phyloP scores from a whole-genome alignment of 306 rosid genomes.

The Trifolium fragiferum region DNA sequence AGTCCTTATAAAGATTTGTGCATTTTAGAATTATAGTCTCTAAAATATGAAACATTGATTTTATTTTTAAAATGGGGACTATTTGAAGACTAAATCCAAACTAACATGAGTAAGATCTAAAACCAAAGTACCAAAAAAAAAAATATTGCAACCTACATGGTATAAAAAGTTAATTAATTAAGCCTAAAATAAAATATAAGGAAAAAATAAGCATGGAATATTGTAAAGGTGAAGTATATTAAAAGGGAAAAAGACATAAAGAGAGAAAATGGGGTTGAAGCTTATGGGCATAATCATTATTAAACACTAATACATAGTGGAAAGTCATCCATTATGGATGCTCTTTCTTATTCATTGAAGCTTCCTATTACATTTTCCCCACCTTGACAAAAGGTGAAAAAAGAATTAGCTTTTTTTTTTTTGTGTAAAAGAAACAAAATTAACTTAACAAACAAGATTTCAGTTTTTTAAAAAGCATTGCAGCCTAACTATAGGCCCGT shows the following conservation, averaged over 20 bases:
- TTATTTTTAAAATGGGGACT: too few relatives aligned
- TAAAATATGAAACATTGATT: too few relatives aligned
- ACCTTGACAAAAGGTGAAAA: background rate
- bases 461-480: background rate
- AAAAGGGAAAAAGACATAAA: slow-evolving; percentile 36
- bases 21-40: too few relatives aligned
- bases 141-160: too few relatives aligned
- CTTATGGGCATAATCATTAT: slow-evolving; percentile 58
- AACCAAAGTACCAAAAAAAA: too few relatives aligned
- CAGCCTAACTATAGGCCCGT: slow-evolving; percentile 32
- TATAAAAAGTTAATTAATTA: too few relatives aligned
- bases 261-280: slow-evolving; percentile 1
- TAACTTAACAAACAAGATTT: slow-evolving; percentile 27
- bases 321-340: slow-evolving; percentile 33
- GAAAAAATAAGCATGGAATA: slow-evolving; percentile 36
- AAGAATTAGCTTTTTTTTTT: too few relatives aligned
- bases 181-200: background rate
- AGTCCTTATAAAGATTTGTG: too few relatives aligned
- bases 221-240: slow-evolving; percentile 35
- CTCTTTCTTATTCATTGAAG: slow-evolving; percentile 40
- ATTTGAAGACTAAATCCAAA: background rate
- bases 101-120: too few relatives aligned
- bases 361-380: slow-evolving; percentile 37
- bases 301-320: slow-evolving; percentile 30
- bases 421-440: slow-evolving; percentile 1